Evolutionary conservation across 495 filamentous ascomycete genomes (phyloP).

Genomic region (Bacidia rubella): DNA sequence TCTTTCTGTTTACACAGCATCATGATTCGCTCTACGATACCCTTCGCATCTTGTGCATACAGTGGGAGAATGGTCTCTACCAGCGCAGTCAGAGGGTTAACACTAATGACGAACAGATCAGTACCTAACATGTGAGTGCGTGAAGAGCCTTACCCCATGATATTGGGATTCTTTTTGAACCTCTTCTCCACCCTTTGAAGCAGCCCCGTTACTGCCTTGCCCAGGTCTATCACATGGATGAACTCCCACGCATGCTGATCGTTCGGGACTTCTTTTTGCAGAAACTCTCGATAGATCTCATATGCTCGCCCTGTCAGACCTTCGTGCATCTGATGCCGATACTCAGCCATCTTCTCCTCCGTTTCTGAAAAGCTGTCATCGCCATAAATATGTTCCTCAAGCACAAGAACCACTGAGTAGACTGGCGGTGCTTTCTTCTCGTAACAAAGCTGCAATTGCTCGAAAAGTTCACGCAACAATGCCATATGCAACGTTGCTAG

Average conservation of each 20-base stretch:
- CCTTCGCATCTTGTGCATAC: slow-evolving; percentile 75
- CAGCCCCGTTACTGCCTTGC: slow-evolving; percentile 68
- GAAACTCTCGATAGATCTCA: slow-evolving; percentile 55
- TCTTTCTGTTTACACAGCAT: slow-evolving; percentile 49
- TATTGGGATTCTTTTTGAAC: slow-evolving; percentile 73
- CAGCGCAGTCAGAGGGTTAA: slow-evolving; percentile 68
- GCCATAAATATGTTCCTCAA: slow-evolving; percentile 68
- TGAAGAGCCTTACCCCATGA: slow-evolving; percentile 53
- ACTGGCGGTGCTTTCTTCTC: slow-evolving; percentile 66
- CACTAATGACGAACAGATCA: slow-evolving; percentile 21
- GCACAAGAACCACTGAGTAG: slow-evolving; percentile 66
- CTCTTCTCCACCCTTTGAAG: slow-evolving; percentile 81
- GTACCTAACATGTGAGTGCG: neutral
- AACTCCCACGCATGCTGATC: slow-evolving; percentile 71
- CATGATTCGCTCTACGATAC: slow-evolving; percentile 68
- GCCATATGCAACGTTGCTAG: slow-evolving; percentile 66
- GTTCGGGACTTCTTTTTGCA: slow-evolving; percentile 60
- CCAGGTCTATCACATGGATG: slow-evolving; percentile 73
- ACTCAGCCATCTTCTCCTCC: slow-evolving; percentile 53
- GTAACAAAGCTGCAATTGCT: slow-evolving; percentile 74
- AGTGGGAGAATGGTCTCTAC: slow-evolving; percentile 74
- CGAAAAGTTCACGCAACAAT: slow-evolving; percentile 76
- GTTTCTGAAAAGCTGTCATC: slow-evolving; percentile 63
- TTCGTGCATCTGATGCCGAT: slow-evolving; percentile 51
- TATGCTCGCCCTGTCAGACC: slow-evolving; percentile 61